Conservation (phyloP, 306 rosid species). For the Rosa persica region DNA sequence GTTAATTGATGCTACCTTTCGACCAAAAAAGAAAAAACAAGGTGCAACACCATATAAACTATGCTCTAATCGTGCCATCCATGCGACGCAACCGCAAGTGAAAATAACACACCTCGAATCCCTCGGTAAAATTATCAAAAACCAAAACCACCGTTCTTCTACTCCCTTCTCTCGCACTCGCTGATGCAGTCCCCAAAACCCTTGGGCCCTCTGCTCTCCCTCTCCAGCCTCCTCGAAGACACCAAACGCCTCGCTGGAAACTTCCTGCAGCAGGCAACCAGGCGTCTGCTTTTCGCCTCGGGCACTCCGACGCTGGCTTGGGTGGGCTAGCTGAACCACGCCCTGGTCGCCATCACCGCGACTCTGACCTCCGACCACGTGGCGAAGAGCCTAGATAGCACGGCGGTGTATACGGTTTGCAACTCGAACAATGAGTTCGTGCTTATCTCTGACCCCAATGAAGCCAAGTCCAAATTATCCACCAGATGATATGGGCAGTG, state of each 20-base stretch:
- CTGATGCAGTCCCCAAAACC: conserved; percentile 57
- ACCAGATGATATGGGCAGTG: no score
- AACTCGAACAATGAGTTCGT: conserved; percentile 92
- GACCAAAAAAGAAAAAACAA: no score
- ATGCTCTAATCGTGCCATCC: not conserved
- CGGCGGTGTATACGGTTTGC: conserved; percentile 85
- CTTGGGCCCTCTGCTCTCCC: conserved; percentile 56
- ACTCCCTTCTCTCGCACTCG: not conserved
- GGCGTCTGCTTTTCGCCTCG: conserved; percentile 26
- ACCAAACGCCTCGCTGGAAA: conserved; percentile 51
- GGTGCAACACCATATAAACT: not conserved
- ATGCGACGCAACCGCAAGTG: not conserved
- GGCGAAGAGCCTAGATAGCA: conserved; percentile 73
- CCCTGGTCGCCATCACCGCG: conserved; percentile 51
- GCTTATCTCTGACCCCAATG: conserved; percentile 76
- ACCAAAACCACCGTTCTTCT: not conserved
- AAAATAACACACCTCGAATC: not conserved
- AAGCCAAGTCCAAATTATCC: conserved; percentile 50
- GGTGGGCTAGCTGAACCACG: conserved; percentile 47
- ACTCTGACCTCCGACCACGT: conserved; percentile 55
- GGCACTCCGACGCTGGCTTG: conserved; percentile 40
- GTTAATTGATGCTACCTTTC: no score
- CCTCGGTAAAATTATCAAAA: not conserved
- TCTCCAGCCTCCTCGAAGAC: conserved; percentile 55
- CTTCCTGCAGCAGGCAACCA: conserved; percentile 15